Percentiles rank a stretch among this genome's conserved stretches.
Evolutionary conservation across 805 yeast genomes (phyloP).

Genomic region (Candida silvatica): DNA sequence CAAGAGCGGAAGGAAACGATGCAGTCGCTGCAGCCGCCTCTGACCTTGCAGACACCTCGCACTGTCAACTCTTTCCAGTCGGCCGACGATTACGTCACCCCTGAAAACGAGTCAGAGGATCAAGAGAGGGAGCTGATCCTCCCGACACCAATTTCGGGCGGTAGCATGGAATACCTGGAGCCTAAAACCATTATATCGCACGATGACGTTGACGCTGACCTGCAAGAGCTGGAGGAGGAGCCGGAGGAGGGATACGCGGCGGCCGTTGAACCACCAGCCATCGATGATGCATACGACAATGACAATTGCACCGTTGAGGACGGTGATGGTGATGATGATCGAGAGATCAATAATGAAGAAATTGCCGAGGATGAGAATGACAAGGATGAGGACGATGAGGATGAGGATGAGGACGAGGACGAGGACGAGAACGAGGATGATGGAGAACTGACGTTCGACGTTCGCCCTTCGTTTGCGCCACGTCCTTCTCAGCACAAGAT

Average conservation of each 20-base stretch:
- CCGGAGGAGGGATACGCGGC: too few species aligned
- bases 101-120: too few species aligned
- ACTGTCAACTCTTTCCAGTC: too few species aligned
- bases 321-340: background rate
- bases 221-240: too few species aligned
- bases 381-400: background rate
- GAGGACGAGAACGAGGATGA: background rate
- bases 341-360: background rate
- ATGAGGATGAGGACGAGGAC: slow-evolving; percentile 2
- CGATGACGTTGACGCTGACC: too few species aligned
- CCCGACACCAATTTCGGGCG: slow-evolving; percentile 3
- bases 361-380: background rate
- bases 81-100: too few species aligned
- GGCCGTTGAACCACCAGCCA: background rate
- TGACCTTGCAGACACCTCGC: too few species aligned
- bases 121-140: slow-evolving; percentile 1
- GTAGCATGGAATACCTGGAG: too few species aligned
- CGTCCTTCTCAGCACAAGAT: slow-evolving; percentile 19
- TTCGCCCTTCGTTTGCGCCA: slow-evolving; percentile 23
- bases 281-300: background rate
- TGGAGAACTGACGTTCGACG: slow-evolving; percentile 2
- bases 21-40: too few species aligned
- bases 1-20: too few species aligned
- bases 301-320: background rate
- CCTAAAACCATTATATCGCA: too few species aligned